phyloP scores from a whole-genome alignment of 2,329 filamentous ascomycete genomes.

The Bisporella sp. region DNA sequence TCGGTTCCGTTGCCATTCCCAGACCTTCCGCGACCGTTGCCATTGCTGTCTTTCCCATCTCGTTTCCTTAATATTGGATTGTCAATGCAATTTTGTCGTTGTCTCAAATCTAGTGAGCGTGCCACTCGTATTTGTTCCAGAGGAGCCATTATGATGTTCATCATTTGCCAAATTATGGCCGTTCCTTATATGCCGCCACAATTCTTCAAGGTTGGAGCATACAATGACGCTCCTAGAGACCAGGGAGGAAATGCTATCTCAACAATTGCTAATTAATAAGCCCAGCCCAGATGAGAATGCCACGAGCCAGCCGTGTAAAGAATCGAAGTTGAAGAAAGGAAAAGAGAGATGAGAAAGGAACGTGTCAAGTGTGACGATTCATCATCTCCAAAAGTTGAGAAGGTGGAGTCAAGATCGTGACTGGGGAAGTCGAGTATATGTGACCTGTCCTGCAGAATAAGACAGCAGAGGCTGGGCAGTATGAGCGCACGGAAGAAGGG shows the following conservation, averaged over 20 bases:
- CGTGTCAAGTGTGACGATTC: conserved; percentile 14
- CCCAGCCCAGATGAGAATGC: conserved; percentile 17
- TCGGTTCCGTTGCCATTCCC: not conserved
- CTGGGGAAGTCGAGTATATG: not conserved
- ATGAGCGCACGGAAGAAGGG: not conserved
- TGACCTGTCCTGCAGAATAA: not conserved
- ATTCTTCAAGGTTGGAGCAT: conserved; percentile 16
- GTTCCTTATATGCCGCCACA: conserved; percentile 18
- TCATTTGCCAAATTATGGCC: conserved; percentile 17
- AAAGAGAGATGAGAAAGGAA: conserved; percentile 14
- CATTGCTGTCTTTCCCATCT: not conserved
- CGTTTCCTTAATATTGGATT: conserved; percentile 3
- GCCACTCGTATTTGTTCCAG: conserved; percentile 15
- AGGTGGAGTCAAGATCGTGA: conserved; percentile 7
- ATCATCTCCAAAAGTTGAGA: conserved; percentile 4
- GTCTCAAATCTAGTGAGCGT: conserved; percentile 8
- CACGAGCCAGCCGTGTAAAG: conserved; percentile 28
- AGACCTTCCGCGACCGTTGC: not conserved
- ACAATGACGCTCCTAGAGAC: conserved; percentile 12
- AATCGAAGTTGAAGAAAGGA: conserved; percentile 14
- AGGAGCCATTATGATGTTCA: conserved; percentile 27
- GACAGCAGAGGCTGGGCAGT: not conserved
- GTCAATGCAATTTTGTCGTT: conserved; percentile 9
- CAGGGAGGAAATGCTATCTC: not conserved
- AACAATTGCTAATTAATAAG: conserved; percentile 7